Evolutionary conservation across 805 yeast species (phyloP).

Genomic region (Komagataella pseudopastoris): DNA sequence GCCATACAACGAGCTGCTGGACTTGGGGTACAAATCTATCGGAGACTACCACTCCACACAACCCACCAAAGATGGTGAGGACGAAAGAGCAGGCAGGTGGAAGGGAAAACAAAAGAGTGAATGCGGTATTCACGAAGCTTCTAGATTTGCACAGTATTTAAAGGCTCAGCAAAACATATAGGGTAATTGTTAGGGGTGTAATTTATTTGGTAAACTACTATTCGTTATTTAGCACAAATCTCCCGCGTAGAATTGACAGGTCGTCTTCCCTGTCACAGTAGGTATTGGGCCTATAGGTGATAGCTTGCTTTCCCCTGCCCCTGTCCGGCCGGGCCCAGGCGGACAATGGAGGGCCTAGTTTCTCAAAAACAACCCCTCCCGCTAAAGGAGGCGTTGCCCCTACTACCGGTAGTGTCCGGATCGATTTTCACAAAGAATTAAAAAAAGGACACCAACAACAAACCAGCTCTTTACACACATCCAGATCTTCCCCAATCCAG

Average conservation of each 20-base stretch:
- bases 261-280: too few relatives aligned
- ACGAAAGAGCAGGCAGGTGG: conserved; percentile 97
- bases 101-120: conserved; percentile 85
- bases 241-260: too few relatives aligned
- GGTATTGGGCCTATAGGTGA: too few relatives aligned
- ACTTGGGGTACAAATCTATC: conserved; percentile 78
- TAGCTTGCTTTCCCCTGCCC: too few relatives aligned
- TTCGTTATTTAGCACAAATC: neutral
- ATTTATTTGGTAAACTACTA: neutral
- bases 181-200: neutral
- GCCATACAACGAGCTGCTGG: conserved; percentile 76
- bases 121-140: conserved; percentile 86
- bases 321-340: too few relatives aligned
- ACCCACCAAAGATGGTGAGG: conserved; percentile 86
- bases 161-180: neutral
- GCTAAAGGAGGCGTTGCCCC: neutral
- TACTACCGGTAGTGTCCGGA: neutral
- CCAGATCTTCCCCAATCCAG: neutral
- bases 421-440: neutral
- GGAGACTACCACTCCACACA: conserved; percentile 94
- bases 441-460: neutral
- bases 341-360: neutral
- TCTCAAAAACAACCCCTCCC: neutral
- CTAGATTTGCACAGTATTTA: conserved; percentile 49
- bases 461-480: neutral